phyloP scores from a whole-genome alignment of 1,139 yeast species.

The Protomyces inouyei region DNA sequence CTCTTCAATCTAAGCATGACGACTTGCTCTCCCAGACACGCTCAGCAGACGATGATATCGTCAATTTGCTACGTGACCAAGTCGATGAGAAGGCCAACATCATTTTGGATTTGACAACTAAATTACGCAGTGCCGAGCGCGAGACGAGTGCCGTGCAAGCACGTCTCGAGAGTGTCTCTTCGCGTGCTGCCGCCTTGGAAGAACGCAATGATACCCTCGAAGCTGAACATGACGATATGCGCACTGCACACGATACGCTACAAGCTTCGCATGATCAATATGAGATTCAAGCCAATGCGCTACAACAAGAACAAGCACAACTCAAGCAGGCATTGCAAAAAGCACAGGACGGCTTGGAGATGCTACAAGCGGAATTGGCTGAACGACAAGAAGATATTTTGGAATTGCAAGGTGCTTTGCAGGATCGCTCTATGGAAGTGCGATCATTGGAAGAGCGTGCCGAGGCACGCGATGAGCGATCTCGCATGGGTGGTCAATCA shows the following conservation, averaged over 20 bases:
- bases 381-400: conserved; percentile 33
- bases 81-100: conserved; percentile 24
- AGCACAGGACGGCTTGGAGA: conserved; percentile 54
- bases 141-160: background rate
- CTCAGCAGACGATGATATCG: conserved; percentile 7
- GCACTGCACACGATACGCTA: conserved; percentile 2
- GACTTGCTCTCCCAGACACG: conserved; percentile 11
- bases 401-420: conserved; percentile 27
- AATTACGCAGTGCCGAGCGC: conserved; percentile 5
- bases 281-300: background rate
- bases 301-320: background rate
- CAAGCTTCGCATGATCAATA: background rate
- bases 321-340: background rate
- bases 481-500: background rate
- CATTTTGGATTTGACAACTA: conserved; percentile 12
- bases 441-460: conserved; percentile 8
- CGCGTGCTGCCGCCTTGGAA: conserved; percentile 6
- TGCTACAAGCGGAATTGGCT: conserved; percentile 51
- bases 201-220: conserved; percentile 21
- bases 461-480: background rate
- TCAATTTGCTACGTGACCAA: conserved; percentile 2
- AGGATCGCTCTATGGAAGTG: conserved; percentile 17
- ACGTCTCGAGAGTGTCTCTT: conserved; percentile 3
- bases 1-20: conserved; percentile 5
- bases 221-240: conserved; percentile 4